Base-by-base conservation (phyloP, 2,329 filamentous ascomycete species). In the Fusarium coicis region DNA sequence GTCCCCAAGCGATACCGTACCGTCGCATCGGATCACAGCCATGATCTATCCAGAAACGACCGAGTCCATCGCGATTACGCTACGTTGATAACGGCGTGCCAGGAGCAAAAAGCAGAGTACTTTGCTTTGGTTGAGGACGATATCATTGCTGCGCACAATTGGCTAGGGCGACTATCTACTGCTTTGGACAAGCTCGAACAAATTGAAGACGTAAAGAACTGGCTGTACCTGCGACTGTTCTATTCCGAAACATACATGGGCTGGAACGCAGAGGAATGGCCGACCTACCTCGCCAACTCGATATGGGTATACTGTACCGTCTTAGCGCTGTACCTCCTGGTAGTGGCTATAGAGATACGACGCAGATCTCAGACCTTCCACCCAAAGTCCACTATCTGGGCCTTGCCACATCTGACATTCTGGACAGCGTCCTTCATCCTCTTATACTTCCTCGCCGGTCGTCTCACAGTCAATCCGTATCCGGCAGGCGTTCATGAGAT, bases 191-290 rank as follows among this genome's bases (percentile, higher is more conserved):
- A 73, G 6, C 66, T 80, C 18, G 64, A 72, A 16, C 44, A 70
- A 16, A 72, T 76, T 9, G 78, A 80, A 52, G 56, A 68, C 2
- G 42, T 46, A 26, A 60, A 28, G 44, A 66, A 53, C 11, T 81
- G 80, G 80, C 60, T 81, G 16, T 82, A 82, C 52, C 74, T 82
- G 12, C 73, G 81, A 21, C 72, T 82, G 2, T 82, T 82, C 53
- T 82, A 81, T 50, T 79, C 80, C 1, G 81, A 82, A 49, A 76
- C 74, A 4, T 80, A 80, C 40, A 71, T 82, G 42, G 80, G 80
- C 7, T 82, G 81, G 80, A 82, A 82, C 57, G 77, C 74, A 2
- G 79, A 81, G 53, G 75, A 81, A 49, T 82, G 79, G 80, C 70
- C 62, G 0, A 59, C 52, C 8, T 81, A 82, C 32, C 21, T 72